phyloP scores from a whole-genome alignment of 2,329 filamentous ascomycete species.

The Leptoxyphium fumago region DNA sequence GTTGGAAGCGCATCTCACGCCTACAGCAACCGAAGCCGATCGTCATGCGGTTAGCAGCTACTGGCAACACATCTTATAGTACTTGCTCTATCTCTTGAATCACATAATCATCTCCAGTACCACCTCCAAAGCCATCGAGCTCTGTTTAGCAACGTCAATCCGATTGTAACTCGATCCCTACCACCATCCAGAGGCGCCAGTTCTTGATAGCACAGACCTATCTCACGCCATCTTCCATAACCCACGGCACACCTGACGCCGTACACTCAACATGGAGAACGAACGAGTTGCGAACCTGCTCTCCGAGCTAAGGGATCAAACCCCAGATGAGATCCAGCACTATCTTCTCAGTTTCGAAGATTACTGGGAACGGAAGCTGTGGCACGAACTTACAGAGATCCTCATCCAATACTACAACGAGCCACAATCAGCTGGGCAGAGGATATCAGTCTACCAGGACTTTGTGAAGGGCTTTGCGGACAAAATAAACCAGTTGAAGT shows the following conservation, averaged over 20 bases:
- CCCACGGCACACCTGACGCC: not conserved
- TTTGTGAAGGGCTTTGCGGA: constrained; percentile 95
- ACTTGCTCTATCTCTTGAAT: too few relatives aligned
- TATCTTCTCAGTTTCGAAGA: constrained; percentile 88
- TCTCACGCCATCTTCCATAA: too few relatives aligned
- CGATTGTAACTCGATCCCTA: too few relatives aligned
- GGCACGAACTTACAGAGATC: constrained; percentile 92
- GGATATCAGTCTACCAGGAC: constrained; percentile 79
- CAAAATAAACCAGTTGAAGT: constrained; percentile 97
- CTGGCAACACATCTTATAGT: too few relatives aligned
- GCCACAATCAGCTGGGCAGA: constrained; percentile 65
- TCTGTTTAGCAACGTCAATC: too few relatives aligned
- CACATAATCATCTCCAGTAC: too few relatives aligned
- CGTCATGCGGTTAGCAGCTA: too few relatives aligned
- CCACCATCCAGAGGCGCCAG: too few relatives aligned
- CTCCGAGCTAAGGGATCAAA: constrained; percentile 72
- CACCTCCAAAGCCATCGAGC: too few relatives aligned
- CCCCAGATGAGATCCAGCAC: constrained; percentile 75
- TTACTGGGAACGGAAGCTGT: constrained; percentile 95
- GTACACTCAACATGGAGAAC: constrained; percentile 49
- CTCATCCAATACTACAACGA: constrained; percentile 79
- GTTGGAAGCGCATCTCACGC: not conserved
- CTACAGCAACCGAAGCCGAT: too few relatives aligned
- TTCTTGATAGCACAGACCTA: too few relatives aligned
- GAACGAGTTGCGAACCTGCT: constrained; percentile 88